A percentile compares a stretch with the other conserved stretches of the same genome.
phyloP scores from a whole-genome alignment of 1,139 yeast species.

The Candida freyschussii region DNA sequence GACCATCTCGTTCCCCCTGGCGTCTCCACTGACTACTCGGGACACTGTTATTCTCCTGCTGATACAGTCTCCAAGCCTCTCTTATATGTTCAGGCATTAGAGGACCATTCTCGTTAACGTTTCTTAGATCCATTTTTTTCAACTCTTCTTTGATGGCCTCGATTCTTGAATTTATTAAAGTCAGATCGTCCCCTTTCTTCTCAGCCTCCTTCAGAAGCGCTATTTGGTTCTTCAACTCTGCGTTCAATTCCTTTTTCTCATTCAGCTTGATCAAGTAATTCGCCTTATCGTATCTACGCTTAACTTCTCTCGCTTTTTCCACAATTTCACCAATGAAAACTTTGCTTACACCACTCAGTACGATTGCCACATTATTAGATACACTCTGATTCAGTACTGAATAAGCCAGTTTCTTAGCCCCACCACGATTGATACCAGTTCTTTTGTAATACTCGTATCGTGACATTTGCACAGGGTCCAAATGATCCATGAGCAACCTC shows the following conservation, averaged over 20 bases:
- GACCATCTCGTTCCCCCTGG: constrained; percentile 73
- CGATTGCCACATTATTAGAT: constrained; percentile 78
- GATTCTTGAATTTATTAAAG: constrained; percentile 9
- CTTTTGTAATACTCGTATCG: constrained; percentile 85
- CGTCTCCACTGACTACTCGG: constrained; percentile 62
- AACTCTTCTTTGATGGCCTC: constrained; percentile 17
- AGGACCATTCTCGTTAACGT: constrained; percentile 41
- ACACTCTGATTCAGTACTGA: constrained; percentile 76
- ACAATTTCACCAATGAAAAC: constrained; percentile 85
- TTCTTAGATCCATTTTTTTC: constrained; percentile 16
- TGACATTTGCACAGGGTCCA: constrained; percentile 80
- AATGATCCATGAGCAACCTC: constrained; percentile 62
- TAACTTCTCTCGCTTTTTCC: constrained; percentile 72
- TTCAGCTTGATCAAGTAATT: constrained; percentile 27
- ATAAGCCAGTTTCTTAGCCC: constrained; percentile 77
- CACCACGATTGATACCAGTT: constrained; percentile 72
- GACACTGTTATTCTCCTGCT: constrained; percentile 60
- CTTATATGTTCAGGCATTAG: constrained; percentile 78
- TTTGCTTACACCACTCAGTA: constrained; percentile 82
- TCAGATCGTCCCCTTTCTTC: constrained; percentile 6
- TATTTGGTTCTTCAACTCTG: constrained; percentile 27
- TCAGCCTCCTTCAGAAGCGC: constrained; percentile 21
- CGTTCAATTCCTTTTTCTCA: constrained; percentile 29
- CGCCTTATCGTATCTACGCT: constrained; percentile 48
- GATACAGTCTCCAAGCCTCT: constrained; percentile 81